These are phyloP conservation scores for Ophiostoma fasciatum DNA, from an alignment of 2,329 filamentous ascomycete genomes.

Conservation along the genomic window DNA sequence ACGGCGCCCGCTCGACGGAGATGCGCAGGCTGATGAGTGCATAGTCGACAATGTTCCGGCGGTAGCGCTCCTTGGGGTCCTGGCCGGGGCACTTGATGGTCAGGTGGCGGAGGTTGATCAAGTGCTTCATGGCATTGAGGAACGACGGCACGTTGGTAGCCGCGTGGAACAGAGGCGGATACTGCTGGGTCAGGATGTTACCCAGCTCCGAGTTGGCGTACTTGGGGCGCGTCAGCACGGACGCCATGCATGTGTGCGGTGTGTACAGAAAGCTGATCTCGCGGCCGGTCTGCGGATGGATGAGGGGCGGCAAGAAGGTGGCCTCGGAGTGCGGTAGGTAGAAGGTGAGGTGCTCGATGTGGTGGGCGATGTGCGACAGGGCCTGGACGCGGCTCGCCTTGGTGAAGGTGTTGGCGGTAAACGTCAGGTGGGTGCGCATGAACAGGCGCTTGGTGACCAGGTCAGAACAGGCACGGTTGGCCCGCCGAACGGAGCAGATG, in stretches of 20 bases:
- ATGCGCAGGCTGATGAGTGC: slow-evolving; percentile 78
- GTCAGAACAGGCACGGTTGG: slow-evolving; percentile 56
- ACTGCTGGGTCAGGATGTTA: slow-evolving; percentile 71
- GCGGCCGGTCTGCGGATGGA: slow-evolving; percentile 61
- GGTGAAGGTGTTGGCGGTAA: slow-evolving; percentile 62
- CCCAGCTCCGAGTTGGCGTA: slow-evolving; percentile 69
- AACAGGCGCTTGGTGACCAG: slow-evolving; percentile 57
- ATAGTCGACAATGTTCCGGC: slow-evolving; percentile 71
- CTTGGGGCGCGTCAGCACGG: slow-evolving; percentile 50
- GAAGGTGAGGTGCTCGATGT: slow-evolving; percentile 68
- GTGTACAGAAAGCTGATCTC: slow-evolving; percentile 73
- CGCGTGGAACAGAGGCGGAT: slow-evolving; percentile 77
- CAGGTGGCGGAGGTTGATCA: slow-evolving; percentile 59
- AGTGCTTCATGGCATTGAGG: slow-evolving; percentile 53
- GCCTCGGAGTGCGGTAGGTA: slow-evolving; percentile 59
- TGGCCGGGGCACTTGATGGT: slow-evolving; percentile 65
- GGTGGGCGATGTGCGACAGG: slow-evolving; percentile 60
- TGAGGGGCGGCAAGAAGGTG: slow-evolving; percentile 71
- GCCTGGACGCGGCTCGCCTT: slow-evolving; percentile 58
- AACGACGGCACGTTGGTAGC: slow-evolving; percentile 80
- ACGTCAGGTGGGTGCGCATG: slow-evolving; percentile 52
- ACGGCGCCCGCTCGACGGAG: slow-evolving; percentile 57
- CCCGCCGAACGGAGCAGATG: slow-evolving; percentile 46
- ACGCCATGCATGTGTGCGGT: slow-evolving; percentile 53
- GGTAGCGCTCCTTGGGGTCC: slow-evolving; percentile 51